phyloP scores from a whole-genome alignment of 2,329 filamentous ascomycete genomes.

The Chrysosporium keratinophilum region DNA sequence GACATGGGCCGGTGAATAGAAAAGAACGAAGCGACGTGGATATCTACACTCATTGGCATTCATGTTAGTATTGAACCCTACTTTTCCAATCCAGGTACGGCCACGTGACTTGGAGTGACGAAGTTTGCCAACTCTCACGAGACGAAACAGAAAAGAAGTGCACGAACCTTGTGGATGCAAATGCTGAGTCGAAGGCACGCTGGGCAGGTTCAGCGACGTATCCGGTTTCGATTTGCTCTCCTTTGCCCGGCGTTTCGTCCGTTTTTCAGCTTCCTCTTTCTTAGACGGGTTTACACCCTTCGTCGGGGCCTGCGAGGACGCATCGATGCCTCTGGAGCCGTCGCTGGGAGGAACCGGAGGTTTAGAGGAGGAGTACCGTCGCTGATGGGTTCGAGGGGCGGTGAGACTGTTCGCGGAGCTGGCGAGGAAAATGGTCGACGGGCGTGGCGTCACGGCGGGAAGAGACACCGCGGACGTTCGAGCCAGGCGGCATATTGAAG shows the following conservation, averaged over 20 bases:
- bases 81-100: neutral
- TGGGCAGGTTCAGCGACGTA: conserved; percentile 36
- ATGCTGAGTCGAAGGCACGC: conserved; percentile 41
- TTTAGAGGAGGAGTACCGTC: conserved; percentile 42
- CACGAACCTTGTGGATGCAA: conserved; percentile 37
- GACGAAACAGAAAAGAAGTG: neutral
- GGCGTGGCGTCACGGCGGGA: conserved; percentile 26
- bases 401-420: conserved; percentile 23
- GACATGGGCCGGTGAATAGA: conserved; percentile 91
- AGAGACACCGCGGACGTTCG: conserved; percentile 29
- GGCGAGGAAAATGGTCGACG: conserved; percentile 23
- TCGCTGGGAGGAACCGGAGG: conserved; percentile 38
- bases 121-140: neutral
- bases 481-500: conserved; percentile 38
- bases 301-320: conserved; percentile 30
- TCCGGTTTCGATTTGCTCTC: conserved; percentile 29
- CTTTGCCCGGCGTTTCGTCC: conserved; percentile 25
- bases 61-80: conserved; percentile 15
- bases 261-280: conserved; percentile 25
- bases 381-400: conserved; percentile 30
- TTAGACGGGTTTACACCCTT: conserved; percentile 31
- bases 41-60: conserved; percentile 46
- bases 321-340: conserved; percentile 34
- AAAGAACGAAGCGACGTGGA: conserved; percentile 86
- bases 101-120: conserved; percentile 10